Evolutionary conservation across 805 yeast species (phyloP).

Genomic region (Hanseniaspora meyeri): DNA sequence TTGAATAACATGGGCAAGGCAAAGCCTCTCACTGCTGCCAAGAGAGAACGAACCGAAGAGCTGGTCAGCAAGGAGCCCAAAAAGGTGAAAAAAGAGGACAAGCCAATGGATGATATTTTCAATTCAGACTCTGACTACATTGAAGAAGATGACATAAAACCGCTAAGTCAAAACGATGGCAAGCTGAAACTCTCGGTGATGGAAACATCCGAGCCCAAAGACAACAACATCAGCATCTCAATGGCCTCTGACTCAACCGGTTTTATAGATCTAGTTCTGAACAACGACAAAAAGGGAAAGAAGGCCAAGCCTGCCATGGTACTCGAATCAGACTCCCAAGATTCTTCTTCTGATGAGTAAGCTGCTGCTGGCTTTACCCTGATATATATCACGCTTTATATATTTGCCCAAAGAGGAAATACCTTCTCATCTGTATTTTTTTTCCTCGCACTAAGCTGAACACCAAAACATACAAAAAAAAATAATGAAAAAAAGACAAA

Average conservation of each 20-base stretch:
- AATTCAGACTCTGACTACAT: slow-evolving; percentile 4
- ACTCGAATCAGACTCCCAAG: slow-evolving; percentile 12
- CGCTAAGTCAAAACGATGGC: neutral
- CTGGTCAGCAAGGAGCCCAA: neutral
- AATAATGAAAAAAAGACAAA: neutral
- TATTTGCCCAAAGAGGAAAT: no score
- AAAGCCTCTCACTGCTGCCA: neutral
- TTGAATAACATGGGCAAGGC: neutral
- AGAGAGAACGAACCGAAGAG: neutral
- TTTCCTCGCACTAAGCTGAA: no score
- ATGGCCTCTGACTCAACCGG: slow-evolving; percentile 7
- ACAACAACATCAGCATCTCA: neutral
- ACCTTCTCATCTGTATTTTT: no score
- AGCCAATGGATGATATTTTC: slow-evolving; percentile 6
- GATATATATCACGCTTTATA: neutral
- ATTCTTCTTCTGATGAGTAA: neutral
- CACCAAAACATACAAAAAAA: no score
- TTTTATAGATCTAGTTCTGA: slow-evolving; percentile 9
- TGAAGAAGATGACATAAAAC: slow-evolving; percentile 1
- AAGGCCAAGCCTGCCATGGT: neutral
- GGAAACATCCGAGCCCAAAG: neutral
- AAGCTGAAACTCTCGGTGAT: neutral
- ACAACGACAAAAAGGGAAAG: neutral
- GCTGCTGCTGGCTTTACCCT: neutral
- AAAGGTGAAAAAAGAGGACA: neutral